A percentile compares a stretch with the other conserved stretches of the same genome.
Conservation (phyloP, 345 rosid species). For the Capsella bursapastoris region DNA sequence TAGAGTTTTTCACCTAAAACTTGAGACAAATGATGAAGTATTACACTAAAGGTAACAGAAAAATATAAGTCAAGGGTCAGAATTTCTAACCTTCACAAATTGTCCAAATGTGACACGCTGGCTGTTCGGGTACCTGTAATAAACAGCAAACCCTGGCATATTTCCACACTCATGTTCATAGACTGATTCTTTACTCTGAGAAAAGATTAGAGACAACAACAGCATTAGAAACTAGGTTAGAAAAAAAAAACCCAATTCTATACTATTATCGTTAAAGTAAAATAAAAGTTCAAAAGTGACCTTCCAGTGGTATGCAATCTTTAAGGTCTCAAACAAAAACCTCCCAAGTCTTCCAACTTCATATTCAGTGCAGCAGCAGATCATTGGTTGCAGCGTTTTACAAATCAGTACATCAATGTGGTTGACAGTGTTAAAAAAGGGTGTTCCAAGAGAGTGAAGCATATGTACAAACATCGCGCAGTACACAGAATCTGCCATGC, state of each 20-base stretch:
- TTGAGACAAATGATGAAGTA: conserved; percentile 12
- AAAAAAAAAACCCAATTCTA: conserved; percentile 4
- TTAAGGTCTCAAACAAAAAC: conserved; percentile 89
- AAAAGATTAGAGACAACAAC: conserved; percentile 31
- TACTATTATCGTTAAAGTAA: background rate
- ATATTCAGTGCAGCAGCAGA: conserved; percentile 99
- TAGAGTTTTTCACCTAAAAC: conserved; percentile 11
- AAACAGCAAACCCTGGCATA: conserved; percentile 99
- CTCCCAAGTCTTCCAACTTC: conserved; percentile 98
- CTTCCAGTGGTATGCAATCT: conserved; percentile 98
- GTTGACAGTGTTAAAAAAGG: conserved; percentile 97
- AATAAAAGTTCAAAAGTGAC: conserved; percentile 44
- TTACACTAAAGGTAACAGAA: background rate
- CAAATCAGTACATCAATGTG: conserved; percentile 98
- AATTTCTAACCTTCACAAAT: conserved; percentile 85
- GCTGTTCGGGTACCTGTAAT: conserved; percentile 93
- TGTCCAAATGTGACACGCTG: conserved; percentile 98
- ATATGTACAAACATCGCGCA: conserved; percentile 98
- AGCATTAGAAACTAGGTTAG: conserved; percentile 30
- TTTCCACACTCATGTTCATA: conserved; percentile 97
- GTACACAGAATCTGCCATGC: conserved; percentile 99
- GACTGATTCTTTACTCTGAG: conserved; percentile 91
- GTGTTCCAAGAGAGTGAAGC: conserved; percentile 98
- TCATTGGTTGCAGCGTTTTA: conserved; percentile 98
- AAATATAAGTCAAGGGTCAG: conserved; percentile 10